A percentile compares a stretch with the other conserved stretches of the same genome.
These are phyloP conservation scores for Fraxinus pennsylvanica DNA, from an alignment of 257 asterid species.

Conservation along the genomic window DNA sequence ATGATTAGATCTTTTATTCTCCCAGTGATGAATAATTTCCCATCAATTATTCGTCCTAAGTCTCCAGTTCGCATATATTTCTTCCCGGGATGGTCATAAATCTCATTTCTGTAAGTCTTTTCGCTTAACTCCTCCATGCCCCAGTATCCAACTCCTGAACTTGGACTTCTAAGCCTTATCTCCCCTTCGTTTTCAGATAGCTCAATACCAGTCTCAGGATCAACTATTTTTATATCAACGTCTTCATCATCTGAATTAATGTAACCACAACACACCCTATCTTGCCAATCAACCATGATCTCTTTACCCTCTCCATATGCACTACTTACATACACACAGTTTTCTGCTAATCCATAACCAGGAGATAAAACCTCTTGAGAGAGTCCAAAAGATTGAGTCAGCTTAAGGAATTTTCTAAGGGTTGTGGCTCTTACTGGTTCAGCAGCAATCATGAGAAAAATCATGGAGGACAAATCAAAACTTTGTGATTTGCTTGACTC, in stretches of 20 bases:
- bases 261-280: constrained; percentile 64
- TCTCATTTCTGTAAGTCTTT: constrained; percentile 46
- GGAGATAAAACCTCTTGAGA: constrained; percentile 61
- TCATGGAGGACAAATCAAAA: constrained; percentile 54
- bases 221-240: constrained; percentile 51
- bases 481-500: constrained; percentile 36
- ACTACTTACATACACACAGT: constrained; percentile 64
- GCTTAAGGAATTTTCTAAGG: constrained; percentile 52
- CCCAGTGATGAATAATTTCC: constrained; percentile 58
- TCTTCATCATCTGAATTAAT: constrained; percentile 33
- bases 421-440: constrained; percentile 60
- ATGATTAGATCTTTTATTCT: constrained; percentile 66
- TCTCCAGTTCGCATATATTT: constrained; percentile 57
- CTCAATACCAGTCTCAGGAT: constrained; percentile 49
- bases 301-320: constrained; percentile 62
- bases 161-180: constrained; percentile 66
- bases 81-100: constrained; percentile 33
- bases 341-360: constrained; percentile 79
- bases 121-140: constrained; percentile 48
- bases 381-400: constrained; percentile 55
- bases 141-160: constrained; percentile 73
- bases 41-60: constrained; percentile 56
- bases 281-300: constrained; percentile 64
- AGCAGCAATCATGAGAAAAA: constrained; percentile 73
- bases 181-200: constrained; percentile 55